These are phyloP conservation scores for Trypanosoma melophagium DNA, from an alignment of 208 protist genomes.

Conservation along the genomic window DNA sequence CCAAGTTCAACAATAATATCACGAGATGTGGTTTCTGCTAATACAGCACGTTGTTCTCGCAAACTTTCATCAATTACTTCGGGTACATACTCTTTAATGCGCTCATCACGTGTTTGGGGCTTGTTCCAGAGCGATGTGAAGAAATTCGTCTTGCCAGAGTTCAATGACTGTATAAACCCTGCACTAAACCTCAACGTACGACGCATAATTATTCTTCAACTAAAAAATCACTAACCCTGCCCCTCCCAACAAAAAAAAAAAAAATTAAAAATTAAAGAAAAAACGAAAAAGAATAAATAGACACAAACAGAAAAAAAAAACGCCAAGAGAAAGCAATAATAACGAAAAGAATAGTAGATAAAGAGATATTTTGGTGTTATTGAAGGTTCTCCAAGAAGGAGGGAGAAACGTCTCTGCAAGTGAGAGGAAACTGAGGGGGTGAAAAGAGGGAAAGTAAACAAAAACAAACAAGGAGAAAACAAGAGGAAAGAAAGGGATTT, in stretches of 20 bases:
- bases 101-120: conserved; percentile 77
- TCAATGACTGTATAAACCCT: conserved; percentile 51
- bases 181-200: conserved; percentile 17
- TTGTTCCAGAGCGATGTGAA: conserved; percentile 87
- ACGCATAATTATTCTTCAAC: conserved; percentile 23
- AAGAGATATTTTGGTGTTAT: not conserved
- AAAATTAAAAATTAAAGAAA: conserved; percentile 9
- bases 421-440: too few relatives aligned
- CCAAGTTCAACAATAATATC: conserved; percentile 84
- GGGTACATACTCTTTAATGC: conserved; percentile 85
- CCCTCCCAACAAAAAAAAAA: conserved; percentile 15
- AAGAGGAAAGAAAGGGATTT: not conserved
- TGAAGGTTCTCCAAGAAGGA: too few relatives aligned
- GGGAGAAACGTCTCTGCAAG: too few relatives aligned
- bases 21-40: conserved; percentile 74
- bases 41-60: conserved; percentile 71
- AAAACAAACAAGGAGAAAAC: not conserved
- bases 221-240: conserved; percentile 13
- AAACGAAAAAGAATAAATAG: not conserved
- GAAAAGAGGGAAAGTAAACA: not conserved
- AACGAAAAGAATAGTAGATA: not conserved
- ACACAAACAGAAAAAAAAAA: not conserved
- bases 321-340: not conserved
- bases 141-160: conserved; percentile 57
- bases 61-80: conserved; percentile 86